phyloP scores from a whole-genome alignment of 352 stramenopile genomes.

The Elongisporangium undulatum region DNA sequence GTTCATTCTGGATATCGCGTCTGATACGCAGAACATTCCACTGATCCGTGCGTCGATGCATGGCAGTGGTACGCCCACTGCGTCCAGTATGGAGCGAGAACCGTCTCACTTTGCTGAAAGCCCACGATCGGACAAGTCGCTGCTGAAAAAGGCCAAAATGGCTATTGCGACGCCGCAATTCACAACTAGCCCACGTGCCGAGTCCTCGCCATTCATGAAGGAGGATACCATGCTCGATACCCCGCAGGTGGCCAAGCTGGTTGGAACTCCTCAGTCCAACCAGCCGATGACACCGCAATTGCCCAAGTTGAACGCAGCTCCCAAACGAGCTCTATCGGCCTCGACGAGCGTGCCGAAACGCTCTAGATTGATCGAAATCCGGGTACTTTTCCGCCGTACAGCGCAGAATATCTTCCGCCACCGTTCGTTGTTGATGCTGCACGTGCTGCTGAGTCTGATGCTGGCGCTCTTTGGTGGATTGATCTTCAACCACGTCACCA shows the following conservation, averaged over 20 bases:
- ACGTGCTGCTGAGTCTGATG: slow-evolving; percentile 50
- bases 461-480: slow-evolving; percentile 61
- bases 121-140: background rate
- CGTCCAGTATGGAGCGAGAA: background rate
- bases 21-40: slow-evolving; percentile 53
- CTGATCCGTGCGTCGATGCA: slow-evolving; percentile 52
- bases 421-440: slow-evolving; percentile 60
- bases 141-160: background rate
- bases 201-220: slow-evolving; percentile 59
- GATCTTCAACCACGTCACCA: slow-evolving; percentile 81
- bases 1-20: slow-evolving; percentile 76
- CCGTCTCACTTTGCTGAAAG: background rate
- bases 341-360: slow-evolving; percentile 12
- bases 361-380: slow-evolving; percentile 54
- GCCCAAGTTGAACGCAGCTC: background rate
- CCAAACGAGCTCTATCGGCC: background rate
- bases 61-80: slow-evolving; percentile 7
- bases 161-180: slow-evolving; percentile 12
- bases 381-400: slow-evolving; percentile 66
- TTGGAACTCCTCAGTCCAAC: slow-evolving; percentile 16
- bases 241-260: slow-evolving; percentile 28
- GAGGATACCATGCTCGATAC: slow-evolving; percentile 41
- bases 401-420: slow-evolving; percentile 71
- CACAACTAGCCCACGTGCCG: slow-evolving; percentile 28
- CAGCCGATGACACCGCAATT: slow-evolving; percentile 1